phyloP scores from a whole-genome alignment of 306 rosid species.

The Trichosanthes truncata region DNA sequence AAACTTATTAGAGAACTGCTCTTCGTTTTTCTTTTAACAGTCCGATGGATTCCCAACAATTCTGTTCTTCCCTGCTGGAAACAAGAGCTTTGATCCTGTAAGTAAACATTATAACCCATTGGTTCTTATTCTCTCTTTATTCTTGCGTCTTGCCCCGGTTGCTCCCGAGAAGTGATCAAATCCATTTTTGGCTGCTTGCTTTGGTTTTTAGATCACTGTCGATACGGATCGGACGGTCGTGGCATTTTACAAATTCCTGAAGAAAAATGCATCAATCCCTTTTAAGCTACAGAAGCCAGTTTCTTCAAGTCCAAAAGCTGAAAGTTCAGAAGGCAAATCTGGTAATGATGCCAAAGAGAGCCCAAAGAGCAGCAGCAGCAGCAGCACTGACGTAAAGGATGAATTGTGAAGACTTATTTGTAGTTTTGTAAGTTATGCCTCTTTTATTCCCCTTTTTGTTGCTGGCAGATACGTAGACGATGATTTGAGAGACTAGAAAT shows the following conservation, averaged over 20 bases:
- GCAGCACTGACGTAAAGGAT: constrained; percentile 44
- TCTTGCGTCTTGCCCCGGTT: not conserved
- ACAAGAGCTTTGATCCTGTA: constrained; percentile 61
- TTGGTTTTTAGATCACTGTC: constrained; percentile 55
- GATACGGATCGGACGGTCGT: constrained; percentile 88
- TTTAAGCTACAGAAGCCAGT: constrained; percentile 88
- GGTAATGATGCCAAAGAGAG: constrained; percentile 40
- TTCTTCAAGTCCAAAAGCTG: constrained; percentile 36
- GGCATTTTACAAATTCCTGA: constrained; percentile 89
- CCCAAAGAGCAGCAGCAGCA: constrained; percentile 23
- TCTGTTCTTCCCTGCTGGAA: constrained; percentile 61
- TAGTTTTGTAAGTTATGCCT: constrained; percentile 13
- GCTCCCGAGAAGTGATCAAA: not conserved
- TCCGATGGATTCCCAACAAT: constrained; percentile 54
- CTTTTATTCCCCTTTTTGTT: not conserved
- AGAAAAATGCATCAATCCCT: constrained; percentile 90
- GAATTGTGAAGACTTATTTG: constrained; percentile 41
- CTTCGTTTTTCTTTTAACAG: constrained; percentile 16
- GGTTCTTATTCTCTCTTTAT: not conserved
- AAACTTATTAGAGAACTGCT: not conserved
- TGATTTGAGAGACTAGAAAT: not conserved
- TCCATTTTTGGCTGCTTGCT: constrained; percentile 10
- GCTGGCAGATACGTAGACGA: not conserved
- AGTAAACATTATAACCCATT: constrained; percentile 12
- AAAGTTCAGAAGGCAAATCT: constrained; percentile 30